Base-by-base conservation (phyloP, 805 yeast species). In the Kuraishia molischiana region DNA sequence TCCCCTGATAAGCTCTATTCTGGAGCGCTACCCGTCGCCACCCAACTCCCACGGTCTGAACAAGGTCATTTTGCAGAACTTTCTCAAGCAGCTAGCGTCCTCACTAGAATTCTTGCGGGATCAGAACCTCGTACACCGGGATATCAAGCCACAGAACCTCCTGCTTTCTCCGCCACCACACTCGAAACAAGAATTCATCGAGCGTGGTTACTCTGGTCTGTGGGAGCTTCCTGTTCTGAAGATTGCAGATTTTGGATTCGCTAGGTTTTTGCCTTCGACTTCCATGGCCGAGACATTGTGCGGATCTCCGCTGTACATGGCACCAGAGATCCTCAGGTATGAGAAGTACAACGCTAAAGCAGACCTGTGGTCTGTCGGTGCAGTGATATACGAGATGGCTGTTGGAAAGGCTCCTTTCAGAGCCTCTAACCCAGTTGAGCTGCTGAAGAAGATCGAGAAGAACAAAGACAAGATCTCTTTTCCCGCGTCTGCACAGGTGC, bases 251-350 rank as follows among this genome's bases (percentile, higher is more conserved):
- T 92, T 92, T 60, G 98, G 98, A 1, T 92, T 92, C 63, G 98
- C 98, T 4, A 70, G 97, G 44, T 85, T 89, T 53, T 67, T 92
- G 50, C 98, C 98, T 5, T 78, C 84, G 36, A 83, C 97, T 2
- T 80, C 95, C 2, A 69, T 92, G 74, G 97, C 97, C 1, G 98
- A 92, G 55, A 92, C 98, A 2, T 66, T 92, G 47, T 92, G 98
- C 67, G 98, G 98, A 1, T 85, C 95, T 9, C 98, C 98, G 3
- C 69, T 92, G 32, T 92, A 92, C 60, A 92, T 92, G 98, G 98
- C 98, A 0, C 98, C 98, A 0, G 98, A 92, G 61, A 92, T 92
- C 35, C 65, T 92, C 48, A 70, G 95, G 44, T 89, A 85, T 53
- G 97, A 92, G 56, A 92, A 87, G 59, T 92, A 92, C 62, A 87